These are phyloP conservation scores for Entophlyctis luteolus DNA, from an alignment of 192 early-diverging fungal species.

Conservation along the genomic window DNA sequence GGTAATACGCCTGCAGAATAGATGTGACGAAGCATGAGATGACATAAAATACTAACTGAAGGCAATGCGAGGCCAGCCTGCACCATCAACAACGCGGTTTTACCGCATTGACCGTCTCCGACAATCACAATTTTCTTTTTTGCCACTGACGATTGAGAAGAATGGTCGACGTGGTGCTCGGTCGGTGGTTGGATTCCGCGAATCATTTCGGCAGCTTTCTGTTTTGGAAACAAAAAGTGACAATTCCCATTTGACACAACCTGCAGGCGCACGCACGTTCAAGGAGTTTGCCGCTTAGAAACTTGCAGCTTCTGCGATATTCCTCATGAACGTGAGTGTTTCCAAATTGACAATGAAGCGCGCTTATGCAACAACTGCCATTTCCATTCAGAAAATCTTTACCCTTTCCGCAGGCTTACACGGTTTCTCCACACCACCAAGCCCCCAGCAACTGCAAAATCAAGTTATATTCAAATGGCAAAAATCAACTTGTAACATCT, in stretches of 20 bases:
- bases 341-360: too few species aligned
- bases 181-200: too few species aligned
- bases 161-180: not conserved
- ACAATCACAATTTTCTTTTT: conserved; percentile 53
- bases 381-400: conserved; percentile 16
- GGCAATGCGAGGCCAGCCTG: conserved; percentile 48
- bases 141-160: not conserved
- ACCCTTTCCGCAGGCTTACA: conserved; percentile 9
- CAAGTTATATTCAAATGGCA: conserved; percentile 39
- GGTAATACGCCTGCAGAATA: conserved; percentile 58
- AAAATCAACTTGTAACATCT: conserved; percentile 25
- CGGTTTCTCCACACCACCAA: conserved; percentile 1
- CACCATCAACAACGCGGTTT: conserved; percentile 55
- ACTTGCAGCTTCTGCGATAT: too few species aligned
- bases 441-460: not conserved
- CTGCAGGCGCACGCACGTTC: too few species aligned
- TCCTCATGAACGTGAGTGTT: conserved; percentile 12
- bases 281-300: too few species aligned
- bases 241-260: too few species aligned
- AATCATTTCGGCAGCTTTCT: too few species aligned
- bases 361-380: not conserved
- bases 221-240: too few species aligned
- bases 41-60: conserved; percentile 29
- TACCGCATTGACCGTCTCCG: conserved; percentile 56
- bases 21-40: not conserved